These are phyloP conservation scores for Mallotus japonicus DNA, from an alignment of 441 rosid species.

Conservation along the genomic window DNA sequence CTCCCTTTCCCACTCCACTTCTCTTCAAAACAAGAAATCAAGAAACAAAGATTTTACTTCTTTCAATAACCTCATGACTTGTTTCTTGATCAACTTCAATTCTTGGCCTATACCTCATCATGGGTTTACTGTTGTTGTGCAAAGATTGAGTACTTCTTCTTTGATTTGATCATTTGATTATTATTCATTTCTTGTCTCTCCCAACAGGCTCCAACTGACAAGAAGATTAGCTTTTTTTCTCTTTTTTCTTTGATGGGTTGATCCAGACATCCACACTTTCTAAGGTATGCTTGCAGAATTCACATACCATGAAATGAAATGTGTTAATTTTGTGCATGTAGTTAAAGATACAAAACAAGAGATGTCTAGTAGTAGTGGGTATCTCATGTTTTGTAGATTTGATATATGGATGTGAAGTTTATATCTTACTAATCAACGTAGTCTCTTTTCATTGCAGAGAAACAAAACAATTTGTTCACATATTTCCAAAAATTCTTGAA, in stretches of 20 bases:
- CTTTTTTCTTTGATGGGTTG: conserved; percentile 27
- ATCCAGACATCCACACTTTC: conserved; percentile 8
- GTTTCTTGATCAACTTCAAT: background rate
- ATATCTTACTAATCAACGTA: conserved; percentile 21
- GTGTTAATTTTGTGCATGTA: conserved; percentile 2
- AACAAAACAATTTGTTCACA: background rate
- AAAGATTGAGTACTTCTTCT: too few relatives aligned
- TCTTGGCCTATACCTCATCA: too few relatives aligned
- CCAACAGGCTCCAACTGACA: conserved; percentile 18
- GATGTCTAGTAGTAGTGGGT: background rate
- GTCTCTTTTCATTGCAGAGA: conserved; percentile 34
- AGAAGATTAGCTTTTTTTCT: background rate
- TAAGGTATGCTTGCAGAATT: background rate
- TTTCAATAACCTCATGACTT: background rate
- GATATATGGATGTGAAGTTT: conserved; percentile 26
- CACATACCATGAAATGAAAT: background rate
- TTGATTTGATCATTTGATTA: too few relatives aligned
- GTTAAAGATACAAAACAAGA: background rate
- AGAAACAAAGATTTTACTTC: background rate
- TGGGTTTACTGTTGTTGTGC: too few relatives aligned
- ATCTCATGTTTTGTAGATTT: background rate
- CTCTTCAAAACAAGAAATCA: conserved; percentile 7
- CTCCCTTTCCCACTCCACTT: background rate
- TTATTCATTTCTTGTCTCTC: conserved; percentile 7
- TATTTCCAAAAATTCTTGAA: conserved; percentile 3